phyloP scores from a whole-genome alignment of 139 green algal species.

The Tetraselmis striata region DNA sequence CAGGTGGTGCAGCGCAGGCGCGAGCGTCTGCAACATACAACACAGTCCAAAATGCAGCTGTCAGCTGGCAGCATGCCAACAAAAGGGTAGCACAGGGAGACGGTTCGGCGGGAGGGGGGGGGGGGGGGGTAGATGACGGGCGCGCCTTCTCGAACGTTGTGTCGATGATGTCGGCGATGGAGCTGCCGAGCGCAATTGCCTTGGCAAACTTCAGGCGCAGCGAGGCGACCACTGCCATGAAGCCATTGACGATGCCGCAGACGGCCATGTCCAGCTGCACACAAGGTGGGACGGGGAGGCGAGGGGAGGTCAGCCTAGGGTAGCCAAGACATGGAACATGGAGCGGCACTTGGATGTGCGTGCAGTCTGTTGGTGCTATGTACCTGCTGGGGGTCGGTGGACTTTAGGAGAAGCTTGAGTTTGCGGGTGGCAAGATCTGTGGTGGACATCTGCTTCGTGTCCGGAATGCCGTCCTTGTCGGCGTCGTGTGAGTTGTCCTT shows the following conservation, averaged over 20 bases:
- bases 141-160: neutral
- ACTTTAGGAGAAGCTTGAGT: neutral
- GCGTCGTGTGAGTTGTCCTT: neutral
- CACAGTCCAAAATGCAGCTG: too few relatives aligned
- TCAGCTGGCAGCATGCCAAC: too few relatives aligned
- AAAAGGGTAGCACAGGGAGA: too few relatives aligned
- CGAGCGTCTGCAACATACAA: too few relatives aligned
- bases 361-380: too few relatives aligned
- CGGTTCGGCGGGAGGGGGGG: too few relatives aligned
- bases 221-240: neutral
- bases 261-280: neutral
- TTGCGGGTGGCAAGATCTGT: neutral
- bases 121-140: too few relatives aligned
- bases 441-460: neutral
- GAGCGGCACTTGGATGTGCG: too few relatives aligned
- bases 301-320: neutral
- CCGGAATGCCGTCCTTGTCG: neutral
- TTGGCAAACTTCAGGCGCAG: slow-evolving; percentile 6
- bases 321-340: too few relatives aligned
- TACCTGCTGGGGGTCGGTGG: slow-evolving; percentile 1
- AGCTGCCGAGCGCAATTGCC: neutral
- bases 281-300: neutral
- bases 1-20: neutral
- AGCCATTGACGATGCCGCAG: neutral
- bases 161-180: neutral